Evolutionary conservation across 2,329 filamentous ascomycete genomes (phyloP).

Genomic region (Phialophora expanda): DNA sequence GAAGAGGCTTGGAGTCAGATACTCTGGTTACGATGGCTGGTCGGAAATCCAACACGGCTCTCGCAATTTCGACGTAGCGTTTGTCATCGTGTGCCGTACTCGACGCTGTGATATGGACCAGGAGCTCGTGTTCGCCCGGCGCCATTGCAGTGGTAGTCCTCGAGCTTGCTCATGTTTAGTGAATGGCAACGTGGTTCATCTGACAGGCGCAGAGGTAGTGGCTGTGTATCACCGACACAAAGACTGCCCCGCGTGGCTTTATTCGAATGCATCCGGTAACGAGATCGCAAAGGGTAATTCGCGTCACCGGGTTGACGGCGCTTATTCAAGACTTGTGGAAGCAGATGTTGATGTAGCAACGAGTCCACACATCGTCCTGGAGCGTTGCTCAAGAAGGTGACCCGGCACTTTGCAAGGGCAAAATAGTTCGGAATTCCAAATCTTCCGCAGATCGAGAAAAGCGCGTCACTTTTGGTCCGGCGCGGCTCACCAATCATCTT

Average conservation of each 20-base stretch:
- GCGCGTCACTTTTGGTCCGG: not conserved
- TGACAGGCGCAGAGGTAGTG: not conserved
- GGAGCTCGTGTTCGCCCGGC: slow-evolving; percentile 43
- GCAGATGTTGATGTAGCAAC: not conserved
- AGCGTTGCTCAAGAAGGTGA: not conserved
- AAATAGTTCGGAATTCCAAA: not conserved
- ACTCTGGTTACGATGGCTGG: slow-evolving; percentile 39
- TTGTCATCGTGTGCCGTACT: slow-evolving; percentile 47
- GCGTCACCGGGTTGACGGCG: not conserved
- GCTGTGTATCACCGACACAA: not conserved
- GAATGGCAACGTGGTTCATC: not conserved
- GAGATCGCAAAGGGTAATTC: not conserved
- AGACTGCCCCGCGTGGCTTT: slow-evolving; percentile 5
- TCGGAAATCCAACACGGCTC: slow-evolving; percentile 46
- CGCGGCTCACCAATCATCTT: not conserved
- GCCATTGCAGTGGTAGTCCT: slow-evolving; percentile 18
- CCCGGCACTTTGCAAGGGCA: not conserved
- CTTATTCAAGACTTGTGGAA: not conserved
- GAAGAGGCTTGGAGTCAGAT: slow-evolving; percentile 29
- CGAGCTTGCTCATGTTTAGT: slow-evolving; percentile 9
- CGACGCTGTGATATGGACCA: slow-evolving; percentile 51
- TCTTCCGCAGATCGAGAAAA: not conserved
- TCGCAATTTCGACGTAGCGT: slow-evolving; percentile 48
- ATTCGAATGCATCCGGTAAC: not conserved
- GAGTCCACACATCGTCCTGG: not conserved